Base-by-base conservation (phyloP, 139 green algal species). In the Tetraselmis chui region DNA sequence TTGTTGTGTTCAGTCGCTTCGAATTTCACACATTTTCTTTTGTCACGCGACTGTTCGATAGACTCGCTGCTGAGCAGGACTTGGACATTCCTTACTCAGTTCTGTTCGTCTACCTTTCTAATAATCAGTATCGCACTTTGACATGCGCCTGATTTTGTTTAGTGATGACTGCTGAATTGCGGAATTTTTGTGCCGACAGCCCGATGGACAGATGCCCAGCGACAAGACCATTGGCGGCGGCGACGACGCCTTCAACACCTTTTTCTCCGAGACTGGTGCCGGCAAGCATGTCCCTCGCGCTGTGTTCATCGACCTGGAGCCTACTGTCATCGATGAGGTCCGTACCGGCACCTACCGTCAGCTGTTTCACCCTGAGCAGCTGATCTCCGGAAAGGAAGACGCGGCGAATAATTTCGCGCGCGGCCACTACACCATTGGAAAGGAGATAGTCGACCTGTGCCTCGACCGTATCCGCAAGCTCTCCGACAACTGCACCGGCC, bases 361-460 rank as follows among this genome's bases (percentile, higher is more conserved):
- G 93, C 93, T 98, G 88, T 98, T 98, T 93, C 95, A 98, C 91
- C 95, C 95, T 77, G 95, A 98, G 92, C 95, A 98, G 94, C 94
- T 98, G 80, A 98, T 98, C 91, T 95, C 89, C 76, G 95, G 95
- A 85, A 98, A 98, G 92, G 95, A 98, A 89, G 93, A 96, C 83
- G 93, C 92, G 76, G 92, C 91, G 80, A 96, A 95, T 89, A 95
- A 96, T 89, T 97, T 95, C 82, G 89, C 29, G 74, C n/a, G n/a
- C 76, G 85, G n/a, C n/a, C n/a, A n/a, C n/a, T n/a, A n/a, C 28
- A 31, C 59, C 31, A 94, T 97, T 84, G 94, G 94, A 84, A 98
- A 98, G 91, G 95, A 98, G 89, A 98, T 98, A 84, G 95, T 98
- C 1, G 95, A 98, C 91, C 87, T 98, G 28, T 94, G 90, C 82